Evolutionary conservation across 306 rosid species (phyloP), one percentile per base, ranked within the genome.

Genomic region (Prunus mongolica): DNA sequence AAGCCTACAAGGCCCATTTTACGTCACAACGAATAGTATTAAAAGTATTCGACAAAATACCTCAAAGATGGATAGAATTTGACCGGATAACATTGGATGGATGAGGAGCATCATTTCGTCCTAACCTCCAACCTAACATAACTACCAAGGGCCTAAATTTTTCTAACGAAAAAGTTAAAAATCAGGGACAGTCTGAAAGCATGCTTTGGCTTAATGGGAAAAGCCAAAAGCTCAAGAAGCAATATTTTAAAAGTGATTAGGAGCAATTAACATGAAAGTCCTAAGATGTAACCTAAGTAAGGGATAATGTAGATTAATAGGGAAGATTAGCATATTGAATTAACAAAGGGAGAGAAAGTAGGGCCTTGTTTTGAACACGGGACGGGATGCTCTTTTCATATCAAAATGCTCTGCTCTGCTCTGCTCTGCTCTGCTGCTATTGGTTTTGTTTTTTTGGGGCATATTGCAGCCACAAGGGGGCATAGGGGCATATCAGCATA

Each of bases 271-370:
- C 18, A 73, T 47, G 66, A 55, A 13, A 71, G 10, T 63, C 61
- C 70, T 68, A 80, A 82, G 89, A 83, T 90, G 87, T 78, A 87
- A 80, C 67, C 86, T 78, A 84, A 90, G 91, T 85, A 84, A 77
- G 86, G 87, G 96, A 91, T 91, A 88, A 88, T 71, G 74, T 88
- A 80, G 80, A 91, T 78, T 76, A 91, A 24, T 85, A 3, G 27
- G 12, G 61, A 52, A 56, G 65, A 82, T 73, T 47, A 82, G 83
- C 81, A 83, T 85, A 78, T 86, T 82, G 78, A 76, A 61, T 3
- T 14, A 56, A n/a, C 19, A 44, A 12, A 49, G 60, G 12, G 27
- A 51, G 47, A 2, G 47, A 22, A 38, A 56, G 16, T 14, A 56
- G 66, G 19, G 52, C 14, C 22, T 56, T 11, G 76, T 55, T 55